phyloP scores from a whole-genome alignment of 179 eudicot genomes.

The Vitellaria paradoxa region DNA sequence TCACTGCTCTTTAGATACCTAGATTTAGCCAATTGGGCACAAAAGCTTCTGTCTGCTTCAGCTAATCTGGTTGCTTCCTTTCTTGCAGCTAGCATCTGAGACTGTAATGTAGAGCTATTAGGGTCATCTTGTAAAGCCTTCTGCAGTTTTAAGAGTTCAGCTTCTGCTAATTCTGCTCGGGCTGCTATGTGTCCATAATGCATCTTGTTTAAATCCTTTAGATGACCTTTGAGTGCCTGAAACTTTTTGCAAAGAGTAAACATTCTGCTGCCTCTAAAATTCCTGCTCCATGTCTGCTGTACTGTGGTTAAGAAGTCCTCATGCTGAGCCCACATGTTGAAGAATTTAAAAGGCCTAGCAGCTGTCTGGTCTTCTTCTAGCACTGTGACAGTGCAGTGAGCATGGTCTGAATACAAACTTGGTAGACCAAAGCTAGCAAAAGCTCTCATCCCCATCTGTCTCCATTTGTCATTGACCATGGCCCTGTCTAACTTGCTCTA shows the following conservation, averaged over 20 bases:
- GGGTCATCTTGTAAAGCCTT: no score
- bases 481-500: no score
- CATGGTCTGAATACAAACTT: no score
- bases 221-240: neutral
- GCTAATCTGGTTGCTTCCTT: no score
- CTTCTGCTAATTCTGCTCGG: neutral
- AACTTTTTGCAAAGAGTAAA: neutral
- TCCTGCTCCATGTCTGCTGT: neutral
- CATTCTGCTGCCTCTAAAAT: neutral
- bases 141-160: neutral
- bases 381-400: no score
- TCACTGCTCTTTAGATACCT: no score
- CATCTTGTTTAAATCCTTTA: neutral
- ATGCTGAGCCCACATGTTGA: neutral
- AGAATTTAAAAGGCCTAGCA: neutral
- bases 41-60: no score
- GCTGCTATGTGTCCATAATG: neutral
- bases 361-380: no score
- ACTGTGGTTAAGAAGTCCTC: neutral
- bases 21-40: no score
- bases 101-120: neutral
- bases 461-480: no score
- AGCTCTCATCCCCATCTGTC: no score
- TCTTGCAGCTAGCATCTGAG: neutral
- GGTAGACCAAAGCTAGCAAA: no score